Conservation (phyloP, 2,329 filamentous ascomycete species). For the Alternaria consortialis region DNA sequence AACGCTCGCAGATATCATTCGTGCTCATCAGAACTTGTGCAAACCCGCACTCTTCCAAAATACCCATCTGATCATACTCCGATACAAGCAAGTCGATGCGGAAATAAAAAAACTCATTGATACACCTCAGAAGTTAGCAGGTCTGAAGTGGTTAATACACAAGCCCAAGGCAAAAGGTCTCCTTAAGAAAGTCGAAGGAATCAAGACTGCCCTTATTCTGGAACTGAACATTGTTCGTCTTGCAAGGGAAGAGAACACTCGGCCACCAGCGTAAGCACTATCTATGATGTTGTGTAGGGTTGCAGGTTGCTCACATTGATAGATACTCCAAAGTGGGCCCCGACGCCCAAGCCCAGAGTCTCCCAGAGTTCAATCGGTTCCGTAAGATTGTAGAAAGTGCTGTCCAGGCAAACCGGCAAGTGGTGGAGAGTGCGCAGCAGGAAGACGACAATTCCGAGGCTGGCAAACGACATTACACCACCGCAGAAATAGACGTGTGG, state of each 20-base stretch:
- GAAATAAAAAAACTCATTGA: conserved; percentile 13
- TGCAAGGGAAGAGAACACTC: conserved; percentile 19
- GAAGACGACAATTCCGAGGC: conserved; percentile 12
- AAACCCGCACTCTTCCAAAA: conserved; percentile 5
- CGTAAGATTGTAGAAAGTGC: conserved; percentile 29
- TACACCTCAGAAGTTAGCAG: conserved; percentile 11
- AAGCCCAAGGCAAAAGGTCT: conserved; percentile 24
- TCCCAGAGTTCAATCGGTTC: conserved; percentile 18
- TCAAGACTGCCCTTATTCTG: conserved; percentile 27
- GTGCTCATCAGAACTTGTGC: neutral
- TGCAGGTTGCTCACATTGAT: neutral
- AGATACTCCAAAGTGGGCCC: neutral
- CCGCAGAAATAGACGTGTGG: conserved; percentile 20
- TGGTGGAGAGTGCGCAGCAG: conserved; percentile 26
- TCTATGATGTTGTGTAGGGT: neutral
- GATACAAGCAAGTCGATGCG: conserved; percentile 4
- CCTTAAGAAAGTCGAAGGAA: conserved; percentile 31
- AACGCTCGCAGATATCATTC: conserved; percentile 9
- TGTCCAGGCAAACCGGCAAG: conserved; percentile 25
- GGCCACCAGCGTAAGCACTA: conserved; percentile 2
- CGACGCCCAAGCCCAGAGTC: neutral
- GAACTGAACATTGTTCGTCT: conserved; percentile 23
- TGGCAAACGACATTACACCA: conserved; percentile 1
- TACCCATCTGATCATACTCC: neutral
- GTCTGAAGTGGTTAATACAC: conserved; percentile 27